Conservation (phyloP, 1,284 basidiomycete species). For the Boletus calvinii region DNA sequence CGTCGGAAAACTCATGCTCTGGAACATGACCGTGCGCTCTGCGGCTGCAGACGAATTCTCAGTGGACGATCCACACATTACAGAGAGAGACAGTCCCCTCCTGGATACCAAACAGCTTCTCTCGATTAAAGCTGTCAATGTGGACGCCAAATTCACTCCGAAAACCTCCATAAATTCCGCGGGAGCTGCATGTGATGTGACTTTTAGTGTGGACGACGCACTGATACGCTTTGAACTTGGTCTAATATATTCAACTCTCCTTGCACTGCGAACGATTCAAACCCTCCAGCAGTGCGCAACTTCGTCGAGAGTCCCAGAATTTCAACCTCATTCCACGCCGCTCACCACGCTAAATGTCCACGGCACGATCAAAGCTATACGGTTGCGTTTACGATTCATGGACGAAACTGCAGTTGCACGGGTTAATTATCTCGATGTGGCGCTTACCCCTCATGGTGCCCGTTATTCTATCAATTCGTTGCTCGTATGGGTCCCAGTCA, state of each 20-base stretch:
- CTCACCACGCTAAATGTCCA: slow-evolving; percentile 29
- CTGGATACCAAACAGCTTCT: slow-evolving; percentile 50
- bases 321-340: slow-evolving; percentile 13
- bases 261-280: slow-evolving; percentile 60
- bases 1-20: slow-evolving; percentile 44
- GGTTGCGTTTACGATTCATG: slow-evolving; percentile 48
- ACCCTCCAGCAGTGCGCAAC: slow-evolving; percentile 35
- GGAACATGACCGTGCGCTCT: slow-evolving; percentile 51
- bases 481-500: slow-evolving; percentile 47
- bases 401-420: slow-evolving; percentile 48
- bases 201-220: slow-evolving; percentile 36
- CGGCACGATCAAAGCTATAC: slow-evolving; percentile 42
- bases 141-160: slow-evolving; percentile 39
- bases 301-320: slow-evolving; percentile 29
- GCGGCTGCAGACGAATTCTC: slow-evolving; percentile 64
- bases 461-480: slow-evolving; percentile 40
- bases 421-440: slow-evolving; percentile 42
- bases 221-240: slow-evolving; percentile 59
- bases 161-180: slow-evolving; percentile 14
- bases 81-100: slow-evolving; percentile 47
- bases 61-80: slow-evolving; percentile 59
- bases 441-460: slow-evolving; percentile 15
- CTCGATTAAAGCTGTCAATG: slow-evolving; percentile 39
- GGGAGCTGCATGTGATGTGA: slow-evolving; percentile 14
- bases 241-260: slow-evolving; percentile 72